phyloP scores from a whole-genome alignment of 139 green algal genomes.

The Chlorella sp. region DNA sequence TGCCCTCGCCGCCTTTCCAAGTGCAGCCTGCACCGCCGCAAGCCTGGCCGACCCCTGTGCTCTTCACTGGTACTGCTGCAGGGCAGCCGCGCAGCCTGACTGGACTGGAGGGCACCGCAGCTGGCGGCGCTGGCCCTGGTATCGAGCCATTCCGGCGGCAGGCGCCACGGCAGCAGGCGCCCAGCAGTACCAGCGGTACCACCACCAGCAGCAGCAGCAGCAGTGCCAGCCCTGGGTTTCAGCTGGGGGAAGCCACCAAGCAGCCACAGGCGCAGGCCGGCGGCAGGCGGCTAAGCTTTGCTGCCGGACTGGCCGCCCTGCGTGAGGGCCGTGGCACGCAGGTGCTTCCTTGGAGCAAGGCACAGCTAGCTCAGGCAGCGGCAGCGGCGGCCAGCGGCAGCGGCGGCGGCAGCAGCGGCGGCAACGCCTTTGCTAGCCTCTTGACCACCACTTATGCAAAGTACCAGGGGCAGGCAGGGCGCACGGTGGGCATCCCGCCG shows the following conservation, averaged over 20 bases:
- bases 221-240: neutral
- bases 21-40: neutral
- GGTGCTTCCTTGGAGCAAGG: neutral
- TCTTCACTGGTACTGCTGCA: neutral
- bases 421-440: slow-evolving; percentile 43
- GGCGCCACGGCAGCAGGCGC: neutral
- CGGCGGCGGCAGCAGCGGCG: neutral
- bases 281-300: neutral
- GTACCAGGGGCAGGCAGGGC: slow-evolving; percentile 59
- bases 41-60: neutral
- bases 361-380: neutral
- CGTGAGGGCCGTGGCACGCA: neutral
- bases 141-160: slow-evolving; percentile 73
- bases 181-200: neutral
- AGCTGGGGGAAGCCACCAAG: slow-evolving; percentile 21
- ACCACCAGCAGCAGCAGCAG: slow-evolving; percentile 10
- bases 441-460: slow-evolving; percentile 59
- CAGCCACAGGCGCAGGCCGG: neutral
- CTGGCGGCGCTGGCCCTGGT: slow-evolving; percentile 66
- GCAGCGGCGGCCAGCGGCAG: neutral
- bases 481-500: slow-evolving; percentile 57
- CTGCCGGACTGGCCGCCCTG: neutral
- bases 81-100: slow-evolving; percentile 21
- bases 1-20: neutral
- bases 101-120: slow-evolving; percentile 48